Evolutionary conservation across 2,329 filamentous ascomycete species (phyloP).

Genomic region (Septoria petroselini): DNA sequence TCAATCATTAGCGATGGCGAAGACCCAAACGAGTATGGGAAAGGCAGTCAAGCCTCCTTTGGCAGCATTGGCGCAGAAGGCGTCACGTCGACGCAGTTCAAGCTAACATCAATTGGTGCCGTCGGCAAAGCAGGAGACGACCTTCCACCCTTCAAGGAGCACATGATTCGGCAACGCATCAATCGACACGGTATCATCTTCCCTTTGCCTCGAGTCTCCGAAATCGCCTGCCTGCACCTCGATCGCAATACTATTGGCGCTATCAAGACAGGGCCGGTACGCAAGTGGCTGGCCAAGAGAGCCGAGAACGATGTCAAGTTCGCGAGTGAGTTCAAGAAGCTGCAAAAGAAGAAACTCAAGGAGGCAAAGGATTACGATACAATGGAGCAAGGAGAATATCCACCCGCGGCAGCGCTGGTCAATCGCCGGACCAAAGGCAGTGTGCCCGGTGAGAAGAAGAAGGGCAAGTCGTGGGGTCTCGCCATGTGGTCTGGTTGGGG

Average conservation of each 20-base stretch:
- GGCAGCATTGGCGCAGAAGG: slow-evolving; percentile 27
- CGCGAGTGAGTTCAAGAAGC: slow-evolving; percentile 62
- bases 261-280: slow-evolving; percentile 74
- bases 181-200: slow-evolving; percentile 73
- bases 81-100: slow-evolving; percentile 27
- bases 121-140: slow-evolving; percentile 85
- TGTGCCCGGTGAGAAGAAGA: slow-evolving; percentile 35
- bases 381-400: slow-evolving; percentile 67
- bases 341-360: slow-evolving; percentile 70
- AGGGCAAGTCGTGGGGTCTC: slow-evolving; percentile 62
- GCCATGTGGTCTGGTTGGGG: slow-evolving; percentile 85
- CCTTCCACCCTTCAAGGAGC: slow-evolving; percentile 71
- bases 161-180: slow-evolving; percentile 91
- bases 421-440: slow-evolving; percentile 44
- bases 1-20: slow-evolving; percentile 66
- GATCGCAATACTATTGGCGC: slow-evolving; percentile 66
- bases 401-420: slow-evolving; percentile 73
- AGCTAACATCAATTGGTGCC: slow-evolving; percentile 34
- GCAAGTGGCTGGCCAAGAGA: slow-evolving; percentile 78
- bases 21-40: slow-evolving; percentile 28
- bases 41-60: slow-evolving; percentile 16
- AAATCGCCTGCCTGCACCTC: slow-evolving; percentile 66
- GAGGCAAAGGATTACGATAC: slow-evolving; percentile 69
- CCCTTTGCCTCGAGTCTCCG: slow-evolving; percentile 60
- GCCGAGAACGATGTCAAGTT: slow-evolving; percentile 71